Conservation (phyloP, 2,329 filamentous ascomycete species). For the Corynespora cassiicola region DNA sequence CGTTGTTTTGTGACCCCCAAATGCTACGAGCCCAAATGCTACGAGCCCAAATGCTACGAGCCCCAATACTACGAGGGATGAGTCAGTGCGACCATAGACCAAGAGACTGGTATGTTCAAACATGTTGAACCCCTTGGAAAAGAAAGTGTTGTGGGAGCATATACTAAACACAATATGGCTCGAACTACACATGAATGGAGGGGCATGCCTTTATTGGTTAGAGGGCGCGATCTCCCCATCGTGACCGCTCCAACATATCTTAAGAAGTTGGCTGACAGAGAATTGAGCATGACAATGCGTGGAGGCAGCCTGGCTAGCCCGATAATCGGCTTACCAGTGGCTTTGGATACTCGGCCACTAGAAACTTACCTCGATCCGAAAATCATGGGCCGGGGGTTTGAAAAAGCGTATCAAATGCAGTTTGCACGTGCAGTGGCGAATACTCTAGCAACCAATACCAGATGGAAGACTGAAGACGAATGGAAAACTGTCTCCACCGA, state of each 20-base stretch:
- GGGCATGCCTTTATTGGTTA: too few relatives aligned
- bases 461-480: too few relatives aligned
- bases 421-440: constrained; percentile 48
- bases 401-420: constrained; percentile 50
- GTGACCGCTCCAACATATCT: constrained; percentile 22
- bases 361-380: constrained; percentile 44
- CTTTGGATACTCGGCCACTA: constrained; percentile 23
- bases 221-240: too few relatives aligned
- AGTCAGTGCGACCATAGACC: constrained; percentile 50
- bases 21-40: too few relatives aligned
- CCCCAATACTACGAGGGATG: constrained; percentile 54
- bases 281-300: constrained; percentile 18
- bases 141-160: constrained; percentile 21
- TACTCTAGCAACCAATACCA: too few relatives aligned
- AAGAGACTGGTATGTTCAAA: not conserved
- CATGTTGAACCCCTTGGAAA: constrained; percentile 26
- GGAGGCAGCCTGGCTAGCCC: too few relatives aligned
- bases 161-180: constrained; percentile 49
- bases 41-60: too few relatives aligned
- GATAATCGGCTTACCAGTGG: constrained; percentile 51
- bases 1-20: constrained; percentile 34
- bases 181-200: constrained; percentile 32
- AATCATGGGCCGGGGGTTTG: constrained; percentile 41
- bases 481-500: constrained; percentile 31
- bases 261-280: constrained; percentile 10